Conservation (phyloP, 805 yeast species). For the Teunomyces panamensis region DNA sequence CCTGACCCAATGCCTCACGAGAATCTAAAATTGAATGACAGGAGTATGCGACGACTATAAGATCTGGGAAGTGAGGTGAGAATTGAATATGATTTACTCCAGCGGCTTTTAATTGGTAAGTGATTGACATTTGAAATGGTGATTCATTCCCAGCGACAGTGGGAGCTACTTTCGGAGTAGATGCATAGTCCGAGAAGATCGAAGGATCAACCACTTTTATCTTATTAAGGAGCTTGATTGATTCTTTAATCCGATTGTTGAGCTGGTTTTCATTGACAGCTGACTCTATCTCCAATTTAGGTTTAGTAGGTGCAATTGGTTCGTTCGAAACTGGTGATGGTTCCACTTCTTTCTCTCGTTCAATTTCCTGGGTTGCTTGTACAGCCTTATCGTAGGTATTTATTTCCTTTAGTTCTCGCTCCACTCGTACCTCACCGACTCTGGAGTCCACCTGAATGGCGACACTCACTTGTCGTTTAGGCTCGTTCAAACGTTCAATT, state of each 20-base stretch:
- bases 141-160: background rate
- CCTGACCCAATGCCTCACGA: conserved; percentile 7
- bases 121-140: background rate
- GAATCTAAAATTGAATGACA: background rate
- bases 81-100: conserved; percentile 6
- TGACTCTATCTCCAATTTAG: background rate
- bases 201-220: conserved; percentile 6
- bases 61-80: conserved; percentile 14
- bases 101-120: background rate
- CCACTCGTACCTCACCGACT: background rate
- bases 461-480: conserved; percentile 17
- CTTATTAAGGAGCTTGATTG: conserved; percentile 23
- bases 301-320: background rate
- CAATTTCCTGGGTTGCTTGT: conserved; percentile 15
- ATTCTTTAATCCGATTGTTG: conserved; percentile 18
- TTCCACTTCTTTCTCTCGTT: conserved; percentile 13
- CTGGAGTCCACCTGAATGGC: conserved; percentile 27
- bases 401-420: conserved; percentile 7
- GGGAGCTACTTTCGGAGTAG: background rate
- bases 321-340: background rate
- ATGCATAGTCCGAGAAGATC: background rate
- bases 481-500: conserved; percentile 10
- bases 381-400: conserved; percentile 20
- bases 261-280: conserved; percentile 17
- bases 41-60: conserved; percentile 10